Percentiles rank a stretch among this genome's conserved stretches.
Evolutionary conservation across 331 rosid genomes (phyloP).

Genomic region (Dryas integrifolia): DNA sequence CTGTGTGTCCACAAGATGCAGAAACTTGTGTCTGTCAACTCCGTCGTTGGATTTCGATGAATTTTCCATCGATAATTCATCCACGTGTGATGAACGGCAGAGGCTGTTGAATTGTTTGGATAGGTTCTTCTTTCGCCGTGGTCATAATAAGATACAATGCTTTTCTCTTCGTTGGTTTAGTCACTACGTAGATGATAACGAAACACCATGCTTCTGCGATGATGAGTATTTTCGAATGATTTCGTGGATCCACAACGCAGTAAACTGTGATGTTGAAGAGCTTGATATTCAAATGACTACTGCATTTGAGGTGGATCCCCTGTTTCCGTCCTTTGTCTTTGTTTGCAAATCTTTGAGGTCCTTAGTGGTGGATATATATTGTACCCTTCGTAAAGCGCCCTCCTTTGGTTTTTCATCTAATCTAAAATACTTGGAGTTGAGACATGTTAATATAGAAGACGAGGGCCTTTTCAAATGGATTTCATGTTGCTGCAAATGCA

Average conservation of each 20-base stretch:
- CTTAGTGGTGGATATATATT: background rate
- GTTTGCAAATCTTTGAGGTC: background rate
- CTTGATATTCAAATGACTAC: background rate
- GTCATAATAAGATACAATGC: background rate
- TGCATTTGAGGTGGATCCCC: background rate
- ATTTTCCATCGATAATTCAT: background rate
- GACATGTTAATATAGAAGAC: background rate
- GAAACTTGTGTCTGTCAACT: slow-evolving; percentile 6
- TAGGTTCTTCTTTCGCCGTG: slow-evolving; percentile 2
- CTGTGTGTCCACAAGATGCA: slow-evolving; percentile 9
- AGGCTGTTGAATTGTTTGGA: background rate
- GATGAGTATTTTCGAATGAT: background rate
- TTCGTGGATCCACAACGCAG: slow-evolving; percentile 10
- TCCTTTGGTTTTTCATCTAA: background rate
- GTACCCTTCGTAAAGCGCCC: background rate
- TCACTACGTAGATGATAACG: background rate
- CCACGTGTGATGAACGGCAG: background rate
- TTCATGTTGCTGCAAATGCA: slow-evolving; percentile 11
- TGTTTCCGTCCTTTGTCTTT: background rate
- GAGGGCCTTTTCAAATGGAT: background rate
- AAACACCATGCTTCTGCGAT: background rate
- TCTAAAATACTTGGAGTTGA: background rate
- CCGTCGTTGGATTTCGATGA: slow-evolving; percentile 9
- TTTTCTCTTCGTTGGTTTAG: background rate
- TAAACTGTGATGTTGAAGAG: background rate